Conservation (phyloP, 192 early-diverging fungal species). For the Umbelopsis vinacea region DNA sequence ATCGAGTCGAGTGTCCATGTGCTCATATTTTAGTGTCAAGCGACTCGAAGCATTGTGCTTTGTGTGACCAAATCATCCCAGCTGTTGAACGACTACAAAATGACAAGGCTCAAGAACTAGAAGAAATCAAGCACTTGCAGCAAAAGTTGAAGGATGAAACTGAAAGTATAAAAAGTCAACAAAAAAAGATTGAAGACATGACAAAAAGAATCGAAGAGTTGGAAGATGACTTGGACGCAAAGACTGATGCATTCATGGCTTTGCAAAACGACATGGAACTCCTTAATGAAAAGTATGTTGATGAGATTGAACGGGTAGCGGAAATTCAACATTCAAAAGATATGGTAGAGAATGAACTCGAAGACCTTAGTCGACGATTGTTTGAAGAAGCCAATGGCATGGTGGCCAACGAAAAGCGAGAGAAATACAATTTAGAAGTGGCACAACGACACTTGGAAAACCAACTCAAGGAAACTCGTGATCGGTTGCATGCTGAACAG, state of each 20-base stretch:
- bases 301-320: conserved; percentile 83
- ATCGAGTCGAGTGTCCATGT: conserved; percentile 53
- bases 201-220: conserved; percentile 32
- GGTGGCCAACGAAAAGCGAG: conserved; percentile 81
- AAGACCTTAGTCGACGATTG: conserved; percentile 87
- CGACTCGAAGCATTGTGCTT: conserved; percentile 26
- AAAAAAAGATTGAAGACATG: conserved; percentile 14
- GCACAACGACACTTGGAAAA: conserved; percentile 63
- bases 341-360: conserved; percentile 90
- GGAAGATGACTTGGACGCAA: conserved; percentile 68
- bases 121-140: conserved; percentile 29
- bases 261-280: conserved; percentile 69
- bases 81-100: conserved; percentile 32
- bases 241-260: conserved; percentile 70
- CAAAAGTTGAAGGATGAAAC: conserved; percentile 28
- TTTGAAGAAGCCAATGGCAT: conserved; percentile 96
- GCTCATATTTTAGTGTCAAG: conserved; percentile 29
- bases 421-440: conserved; percentile 57
- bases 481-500: conserved; percentile 75
- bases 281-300: conserved; percentile 81
- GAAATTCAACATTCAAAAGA: conserved; percentile 93
- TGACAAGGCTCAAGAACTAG: conserved; percentile 27
- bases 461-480: conserved; percentile 68
- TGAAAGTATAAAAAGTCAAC: conserved; percentile 20
- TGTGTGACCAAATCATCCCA: conserved; percentile 39